Evolutionary conservation across 2,329 filamentous ascomycete species (phyloP), one percentile per base, ranked within the genome.

Genomic region (Thelonectria olida): DNA sequence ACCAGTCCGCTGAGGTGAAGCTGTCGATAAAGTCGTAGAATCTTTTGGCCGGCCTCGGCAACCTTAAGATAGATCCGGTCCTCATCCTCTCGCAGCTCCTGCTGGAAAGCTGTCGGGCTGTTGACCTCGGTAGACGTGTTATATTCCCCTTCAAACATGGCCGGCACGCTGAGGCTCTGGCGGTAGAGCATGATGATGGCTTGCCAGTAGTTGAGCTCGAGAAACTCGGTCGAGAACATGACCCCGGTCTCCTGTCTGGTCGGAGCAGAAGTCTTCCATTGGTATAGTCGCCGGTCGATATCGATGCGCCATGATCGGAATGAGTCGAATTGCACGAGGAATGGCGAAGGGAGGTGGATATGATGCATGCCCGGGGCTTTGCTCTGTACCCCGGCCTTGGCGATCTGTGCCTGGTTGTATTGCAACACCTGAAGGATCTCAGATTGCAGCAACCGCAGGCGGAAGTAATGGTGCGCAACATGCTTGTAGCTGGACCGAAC

Each of bases 161-260:
- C 88, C 1, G 95, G 95, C 17, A 97, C 92, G 49, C 92, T 91
- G 63, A 97, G 78, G 75, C 93, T 96, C 76, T 97, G 95, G 56
- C 95, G 85, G 75, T 98, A 98, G 19, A 98, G 85, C 90, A 97
- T 93, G 67, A 97, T 96, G 62, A 98, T 89, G 4, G 93, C 93
- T 75, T 97, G 95, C 94, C 95, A 98, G 78, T 98, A 98, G 76
- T 98, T 98, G 62, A 98, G 84, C 71, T 97, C 93, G 5, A 97
- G 79, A 71, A 98, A 97, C 57, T 97, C 91, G 1, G 92, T 89
- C 1, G 92, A 93, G 75, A 98, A 98, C 4, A 88, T 88, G 2
- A 98, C 96, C 1, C 94, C 94, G 0, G 92, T 97, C 59, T 96
- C 88, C 20, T 86, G 79, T 64, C 90, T 89, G 0, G 86, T 90